Evolutionary conservation across 441 rosid genomes (phyloP), one percentile per base, ranked within the genome.

Genomic region (Adansonia grandidieri): DNA sequence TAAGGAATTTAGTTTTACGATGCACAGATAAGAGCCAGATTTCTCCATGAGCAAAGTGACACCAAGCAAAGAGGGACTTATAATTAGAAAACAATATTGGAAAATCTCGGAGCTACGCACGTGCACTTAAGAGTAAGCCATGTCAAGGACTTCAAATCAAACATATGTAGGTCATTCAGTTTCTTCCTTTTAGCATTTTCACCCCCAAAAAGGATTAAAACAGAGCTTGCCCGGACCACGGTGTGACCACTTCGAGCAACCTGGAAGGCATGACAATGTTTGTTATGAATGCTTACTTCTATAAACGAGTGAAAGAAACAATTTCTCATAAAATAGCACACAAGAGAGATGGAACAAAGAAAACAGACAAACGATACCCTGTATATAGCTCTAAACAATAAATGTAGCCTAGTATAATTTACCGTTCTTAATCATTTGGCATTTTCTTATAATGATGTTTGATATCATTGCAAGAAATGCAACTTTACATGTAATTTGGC

Each of bases 81-180:
- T 56, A 2, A 56, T 22, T 79, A 42, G 67, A 74, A 50, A 45
- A 74, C 24, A 66, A 4, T 57, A 54, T 56, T n/a, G 13, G 51
- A 63, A 40, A 63, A 80, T 54, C 50, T 42, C 48, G 66, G 65
- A 77, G 78, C 69, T 32, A 87, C 97, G 81, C 63, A 94, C 99
- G 93, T 96, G 98, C 96, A 94, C 80, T 93, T 92, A 72, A 96
- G 89, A 78, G 99, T 98, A 63, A 94, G 97, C 99, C 99, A 96
- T 78, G 95, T 96, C 71, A 87, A 85, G 48, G 99, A 88, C 86
- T 94, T 96, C 61, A 96, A 89, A 86, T 96, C 99, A 81, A 96
- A 93, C 98, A 96, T 95, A 84, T 96, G 91, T n/a, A 96, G 89
- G 84, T 96, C 99, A 69, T 96, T 94, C 76, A 96, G 85, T 84